Evolutionary conservation across 177 flowering plant species (phyloP), one percentile per base, ranked within the genome.

Genomic region (Vitis hybrid): DNA sequence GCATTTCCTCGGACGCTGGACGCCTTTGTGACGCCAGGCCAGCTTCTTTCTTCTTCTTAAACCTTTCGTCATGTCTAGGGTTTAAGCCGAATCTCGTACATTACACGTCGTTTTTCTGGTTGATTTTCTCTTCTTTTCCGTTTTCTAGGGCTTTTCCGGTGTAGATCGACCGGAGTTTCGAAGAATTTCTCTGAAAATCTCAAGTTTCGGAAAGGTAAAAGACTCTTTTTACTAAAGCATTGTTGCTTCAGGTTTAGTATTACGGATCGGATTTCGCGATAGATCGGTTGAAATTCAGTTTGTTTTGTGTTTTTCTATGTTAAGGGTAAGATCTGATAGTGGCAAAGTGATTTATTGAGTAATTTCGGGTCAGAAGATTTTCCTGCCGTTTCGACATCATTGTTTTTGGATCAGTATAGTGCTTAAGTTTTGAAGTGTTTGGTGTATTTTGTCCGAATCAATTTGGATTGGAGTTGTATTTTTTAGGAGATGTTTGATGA

Each of bases 81-180:
- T 60, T 75, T 53, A 24, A 59, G 59, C 15, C 54, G 12, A 53
- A 38, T 70, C 49, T 12, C 65, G 7, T 52, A 60, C 31, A 66
- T 62, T 31, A 13, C 15, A 20, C 17, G 38, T 44, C 38, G 54
- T 12, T 11, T 38, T 18, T 58, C 17, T 53, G 33, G 7, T n/a
- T 38, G 66, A 38, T 56, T 44, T 12, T 54, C 61, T 0, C 17
- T 47, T 14, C 53, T 12, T 13, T 19, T 10, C 53, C 69, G n/a
- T 31, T 58, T 31, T 17, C 18, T n/a, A 20, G 53, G 11, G 53
- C 57, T 64, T 57, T 56, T n/a, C 2, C 15, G 18, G 20, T 56
- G 31, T 56, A 52, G 70, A 15, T 65, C 74, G 66, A 65, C 60
- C 57, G 66, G 64, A 65, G 52, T 24, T 19, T 72, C 17, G 6